Evolutionary conservation across 2,329 filamentous ascomycete species (phyloP), one percentile per base, ranked within the genome.

Genomic region (Xylaria sp.): DNA sequence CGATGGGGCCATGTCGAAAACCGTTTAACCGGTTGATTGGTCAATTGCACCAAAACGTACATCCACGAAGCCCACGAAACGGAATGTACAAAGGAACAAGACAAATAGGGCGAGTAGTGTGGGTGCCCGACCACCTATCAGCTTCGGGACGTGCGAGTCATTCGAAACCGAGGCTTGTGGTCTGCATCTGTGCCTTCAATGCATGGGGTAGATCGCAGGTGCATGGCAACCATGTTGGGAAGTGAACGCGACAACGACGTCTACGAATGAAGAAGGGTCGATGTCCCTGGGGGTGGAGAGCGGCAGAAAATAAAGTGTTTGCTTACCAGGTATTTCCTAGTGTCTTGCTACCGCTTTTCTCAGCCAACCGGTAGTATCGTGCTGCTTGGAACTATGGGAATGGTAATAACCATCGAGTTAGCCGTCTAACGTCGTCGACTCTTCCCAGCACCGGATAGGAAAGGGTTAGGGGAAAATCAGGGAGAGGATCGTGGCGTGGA

Each of bases 251-350:
- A 68, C 52, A 63, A 57, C 50, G 20, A 52, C 57, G 56, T 45
- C 43, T 50, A 34, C 65, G 66, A 71, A 68, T 70, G 41, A 64
- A 62, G 41, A 60, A 50, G 28, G 25, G 25, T 39, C 13, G 48
- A 60, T 30, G 46, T 30, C 45, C 25, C 36, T 28, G 55, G 55
- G 25, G 50, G 65, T 63, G 60, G 66, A 70, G 60, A 71, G 58
- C 50, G 55, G 46, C 59, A 57, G 48, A 67, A 67, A 70, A 68
- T 70, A 70, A 70, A 66, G 66, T 63, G 72, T 64, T 70, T 68
- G 87, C 92, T 81, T 90, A 97, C 95, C 96, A 99, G 75, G 93
- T 92, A 83, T 98, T 97, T 70, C 96, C 96, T 72, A 98, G 84
- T 63, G 90, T 94, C 84, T 97, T 97, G 81, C 90, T 92, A 59